Percentiles rank a stretch among this genome's conserved stretches.
Conservation (phyloP, 73 alveolate species). For the Paramecium sexaurelia region DNA sequence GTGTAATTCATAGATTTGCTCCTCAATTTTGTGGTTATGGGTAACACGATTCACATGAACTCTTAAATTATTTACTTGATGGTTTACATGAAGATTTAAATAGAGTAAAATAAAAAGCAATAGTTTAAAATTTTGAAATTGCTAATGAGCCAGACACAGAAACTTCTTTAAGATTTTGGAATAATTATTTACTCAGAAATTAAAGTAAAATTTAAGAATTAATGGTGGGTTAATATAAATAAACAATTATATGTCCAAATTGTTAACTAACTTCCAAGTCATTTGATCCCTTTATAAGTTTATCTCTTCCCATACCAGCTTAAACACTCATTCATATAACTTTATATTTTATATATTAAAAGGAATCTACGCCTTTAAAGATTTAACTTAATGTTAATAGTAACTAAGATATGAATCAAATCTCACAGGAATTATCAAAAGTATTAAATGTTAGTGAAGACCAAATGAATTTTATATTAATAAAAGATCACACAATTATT, state of each 20-base stretch:
- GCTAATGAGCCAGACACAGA: constrained; percentile 70
- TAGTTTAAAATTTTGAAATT: constrained; percentile 76
- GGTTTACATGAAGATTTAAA: constrained; percentile 87
- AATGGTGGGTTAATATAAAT: constrained; percentile 85
- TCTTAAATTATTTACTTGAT: constrained; percentile 76
- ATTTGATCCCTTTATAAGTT: constrained; percentile 85
- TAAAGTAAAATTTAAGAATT: constrained; percentile 81
- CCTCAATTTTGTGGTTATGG: constrained; percentile 71
- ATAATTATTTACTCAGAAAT: constrained; percentile 75
- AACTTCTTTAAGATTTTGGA: constrained; percentile 81
- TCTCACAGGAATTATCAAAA: background rate
- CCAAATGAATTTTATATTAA: background rate
- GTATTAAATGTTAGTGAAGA: background rate
- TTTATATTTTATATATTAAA: constrained; percentile 25
- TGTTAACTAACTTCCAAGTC: constrained; percentile 79
- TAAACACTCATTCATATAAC: background rate
- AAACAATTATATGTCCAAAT: constrained; percentile 79
- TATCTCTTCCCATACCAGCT: constrained; percentile 63
- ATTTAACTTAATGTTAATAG: background rate
- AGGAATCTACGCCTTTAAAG: constrained; percentile 35
- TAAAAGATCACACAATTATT: background rate
- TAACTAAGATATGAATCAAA: background rate
- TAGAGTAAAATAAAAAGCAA: constrained; percentile 79
- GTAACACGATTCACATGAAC: constrained; percentile 88
- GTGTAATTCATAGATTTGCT: constrained; percentile 77